Percentiles rank a stretch among this genome's conserved stretches.
These are phyloP conservation scores for Trametes versicolor DNA, from an alignment of 1,284 basidiomycete genomes.

Conservation along the genomic window DNA sequence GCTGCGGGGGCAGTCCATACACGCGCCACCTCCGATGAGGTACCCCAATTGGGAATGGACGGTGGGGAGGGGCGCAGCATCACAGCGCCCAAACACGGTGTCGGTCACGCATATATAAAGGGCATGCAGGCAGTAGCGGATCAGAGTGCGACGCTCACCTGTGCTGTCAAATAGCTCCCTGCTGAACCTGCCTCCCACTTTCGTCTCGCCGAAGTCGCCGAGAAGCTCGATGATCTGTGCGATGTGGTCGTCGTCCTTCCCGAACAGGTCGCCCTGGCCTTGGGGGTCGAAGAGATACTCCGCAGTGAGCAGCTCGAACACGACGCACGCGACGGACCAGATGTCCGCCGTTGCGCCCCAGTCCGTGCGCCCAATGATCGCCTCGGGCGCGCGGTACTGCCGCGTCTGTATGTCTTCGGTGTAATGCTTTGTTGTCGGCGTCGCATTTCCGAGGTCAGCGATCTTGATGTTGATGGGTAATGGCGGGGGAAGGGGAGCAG, in stretches of 20 bases:
- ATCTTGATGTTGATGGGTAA: conserved; percentile 86
- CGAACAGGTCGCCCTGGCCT: conserved; percentile 82
- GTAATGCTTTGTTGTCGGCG: conserved; percentile 84
- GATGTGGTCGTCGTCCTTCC: conserved; percentile 95
- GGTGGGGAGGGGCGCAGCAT: conserved; percentile 25
- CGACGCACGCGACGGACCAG: conserved; percentile 90
- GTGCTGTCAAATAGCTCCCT: conserved; percentile 86
- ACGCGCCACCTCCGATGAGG: conserved; percentile 40
- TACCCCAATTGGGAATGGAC: conserved; percentile 42
- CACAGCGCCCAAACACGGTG: conserved; percentile 4
- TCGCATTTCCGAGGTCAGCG: conserved; percentile 90
- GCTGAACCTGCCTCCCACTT: conserved; percentile 87
- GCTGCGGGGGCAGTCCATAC: not conserved
- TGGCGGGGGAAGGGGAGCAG: conserved; percentile 39
- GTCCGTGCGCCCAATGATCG: conserved; percentile 86
- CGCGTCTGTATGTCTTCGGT: conserved; percentile 96
- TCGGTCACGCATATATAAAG: conserved; percentile 14
- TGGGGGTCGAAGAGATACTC: conserved; percentile 93
- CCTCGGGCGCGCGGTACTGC: conserved; percentile 92
- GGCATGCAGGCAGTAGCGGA: not conserved
- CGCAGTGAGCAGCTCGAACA: conserved; percentile 87
- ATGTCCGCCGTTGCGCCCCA: conserved; percentile 90
- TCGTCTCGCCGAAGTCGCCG: conserved; percentile 77
- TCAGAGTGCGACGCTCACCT: conserved; percentile 54
- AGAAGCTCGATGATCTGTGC: conserved; percentile 92